These are phyloP conservation scores for Boletus pseudo-olivaceus DNA, from an alignment of 768 basidiomycete genomes.

Conservation along the genomic window DNA sequence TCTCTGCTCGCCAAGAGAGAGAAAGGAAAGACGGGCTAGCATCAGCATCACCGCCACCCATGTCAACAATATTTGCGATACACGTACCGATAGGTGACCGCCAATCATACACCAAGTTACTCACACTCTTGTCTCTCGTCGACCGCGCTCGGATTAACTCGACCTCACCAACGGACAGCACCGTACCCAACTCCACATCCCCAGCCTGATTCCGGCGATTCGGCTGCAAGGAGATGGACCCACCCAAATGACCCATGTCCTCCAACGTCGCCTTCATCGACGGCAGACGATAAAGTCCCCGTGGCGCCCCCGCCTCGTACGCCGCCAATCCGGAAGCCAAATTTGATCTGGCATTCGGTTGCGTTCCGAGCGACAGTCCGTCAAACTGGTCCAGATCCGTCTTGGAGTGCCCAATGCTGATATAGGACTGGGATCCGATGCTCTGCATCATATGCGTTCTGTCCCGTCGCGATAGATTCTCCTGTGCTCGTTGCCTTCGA, in stretches of 20 bases:
- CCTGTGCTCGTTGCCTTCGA: conserved; percentile 11
- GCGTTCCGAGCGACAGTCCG: background rate
- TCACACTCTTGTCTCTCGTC: conserved; percentile 29
- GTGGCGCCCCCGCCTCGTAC: conserved; percentile 33
- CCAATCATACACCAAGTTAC: conserved; percentile 60
- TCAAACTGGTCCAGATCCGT: background rate
- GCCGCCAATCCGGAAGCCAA: conserved; percentile 7
- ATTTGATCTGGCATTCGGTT: background rate
- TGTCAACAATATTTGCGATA: background rate
- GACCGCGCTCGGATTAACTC: conserved; percentile 44
- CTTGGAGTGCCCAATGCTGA: conserved; percentile 10
- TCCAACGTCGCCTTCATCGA: conserved; percentile 34
- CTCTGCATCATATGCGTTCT: background rate
- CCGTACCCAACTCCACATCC: conserved; percentile 17
- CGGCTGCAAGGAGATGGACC: conserved; percentile 18
- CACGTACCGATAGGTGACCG: conserved; percentile 65
- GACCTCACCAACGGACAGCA: conserved; percentile 36
- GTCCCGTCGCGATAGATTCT: conserved; percentile 8
- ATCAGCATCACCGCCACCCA: background rate
- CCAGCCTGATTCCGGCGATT: conserved; percentile 25
- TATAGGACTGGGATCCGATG: conserved; percentile 5
- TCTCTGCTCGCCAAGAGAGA: conserved; percentile 1
- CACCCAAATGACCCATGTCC: conserved; percentile 10
- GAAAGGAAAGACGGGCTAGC: too few relatives aligned
- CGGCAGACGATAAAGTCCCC: background rate